Evolutionary conservation across 2,329 filamentous ascomycete species (phyloP), one percentile per base, ranked within the genome.

Genomic region (Diplodia scrobiculata): DNA sequence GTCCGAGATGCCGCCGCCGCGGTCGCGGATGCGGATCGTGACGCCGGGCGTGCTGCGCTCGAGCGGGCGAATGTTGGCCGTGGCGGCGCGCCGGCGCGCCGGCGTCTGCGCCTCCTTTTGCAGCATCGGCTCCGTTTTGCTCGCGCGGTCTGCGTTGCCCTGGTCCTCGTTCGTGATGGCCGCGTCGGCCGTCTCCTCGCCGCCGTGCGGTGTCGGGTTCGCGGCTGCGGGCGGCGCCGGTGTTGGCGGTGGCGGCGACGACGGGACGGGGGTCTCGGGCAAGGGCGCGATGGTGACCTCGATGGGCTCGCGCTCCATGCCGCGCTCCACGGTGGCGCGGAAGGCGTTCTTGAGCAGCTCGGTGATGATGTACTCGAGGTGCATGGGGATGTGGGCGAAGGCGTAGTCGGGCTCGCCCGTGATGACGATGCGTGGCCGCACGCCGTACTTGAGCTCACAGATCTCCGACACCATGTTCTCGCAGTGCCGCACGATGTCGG

Each of bases 301-400:
- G 48, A 99, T 84, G 1, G 94, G 91, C 70, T 96, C 90, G 50
- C 86, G 84, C 71, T 90, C 89, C 73, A 86, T 88, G n/a, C 88
- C 87, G 67, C 86, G 89, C 78, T 99, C 95, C 10, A 98, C 88
- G 0, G 92, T 96, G 3, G 95, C 94, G 51, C 95, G 87, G 80
- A 98, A 99, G 0, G 93, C 91, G 74, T 99, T 99, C 79, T 99
- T 99, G 67, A 99, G 84, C 1, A 99, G 84, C 78, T 99, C 95
- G 0, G 94, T 99, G 69, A 97, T 86, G 70, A 99, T 97, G 77
- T 99, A 99, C 78, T 98, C 94, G 27, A 99, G 85, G 77, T 99
- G 95, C 76, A 96, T 95, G 14, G 95, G 95, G 9, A 99, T 89
- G 73, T 96, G 95, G 21, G 94, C 92, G 74, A 99, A 96, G 0